Percentiles rank a stretch among this genome's conserved stretches.
phyloP scores from a whole-genome alignment of 345 rosid species.

The Alliaria petiolata region DNA sequence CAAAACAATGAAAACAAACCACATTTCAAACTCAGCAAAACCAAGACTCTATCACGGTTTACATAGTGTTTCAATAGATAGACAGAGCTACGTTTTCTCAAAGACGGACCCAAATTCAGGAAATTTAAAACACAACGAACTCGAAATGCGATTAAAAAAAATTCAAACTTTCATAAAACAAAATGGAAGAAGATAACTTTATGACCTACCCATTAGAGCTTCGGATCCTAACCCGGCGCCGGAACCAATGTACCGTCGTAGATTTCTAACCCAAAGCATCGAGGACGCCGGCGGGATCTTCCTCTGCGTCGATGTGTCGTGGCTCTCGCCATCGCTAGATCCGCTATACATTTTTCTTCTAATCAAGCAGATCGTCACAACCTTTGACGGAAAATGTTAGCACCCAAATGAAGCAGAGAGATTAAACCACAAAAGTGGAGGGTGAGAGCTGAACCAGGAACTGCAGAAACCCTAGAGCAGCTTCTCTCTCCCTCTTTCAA shows the following conservation, averaged over 20 bases:
- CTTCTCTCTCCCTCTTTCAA: conserved; percentile 6
- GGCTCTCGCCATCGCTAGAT: conserved; percentile 95
- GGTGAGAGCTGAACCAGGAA: background rate
- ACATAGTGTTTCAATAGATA: background rate
- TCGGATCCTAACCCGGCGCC: conserved; percentile 99
- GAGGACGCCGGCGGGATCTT: conserved; percentile 94
- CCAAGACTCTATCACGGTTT: background rate
- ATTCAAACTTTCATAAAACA: background rate
- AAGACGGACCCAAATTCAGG: background rate
- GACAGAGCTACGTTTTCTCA: background rate
- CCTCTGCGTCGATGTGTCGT: conserved; percentile 69
- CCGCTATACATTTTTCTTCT: conserved; percentile 66
- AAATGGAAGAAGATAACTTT: background rate
- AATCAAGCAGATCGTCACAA: conserved; percentile 21
- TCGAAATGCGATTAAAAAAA: background rate
- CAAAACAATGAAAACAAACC: conserved; percentile 10
- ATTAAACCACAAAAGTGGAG: background rate
- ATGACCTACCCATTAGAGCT: conserved; percentile 82
- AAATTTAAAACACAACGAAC: conserved; percentile 15
- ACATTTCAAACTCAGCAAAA: conserved; percentile 1
- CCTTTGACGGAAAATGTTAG: background rate
- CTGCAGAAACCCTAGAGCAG: conserved; percentile 26
- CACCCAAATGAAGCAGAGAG: conserved; percentile 4
- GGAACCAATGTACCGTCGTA: conserved; percentile 88
- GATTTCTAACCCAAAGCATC: conserved; percentile 95